A percentile compares a stretch with the other conserved stretches of the same genome.
Evolutionary conservation across 1,284 basidiomycete species (phyloP).

Genomic region (Papiliotrema flavescens): DNA sequence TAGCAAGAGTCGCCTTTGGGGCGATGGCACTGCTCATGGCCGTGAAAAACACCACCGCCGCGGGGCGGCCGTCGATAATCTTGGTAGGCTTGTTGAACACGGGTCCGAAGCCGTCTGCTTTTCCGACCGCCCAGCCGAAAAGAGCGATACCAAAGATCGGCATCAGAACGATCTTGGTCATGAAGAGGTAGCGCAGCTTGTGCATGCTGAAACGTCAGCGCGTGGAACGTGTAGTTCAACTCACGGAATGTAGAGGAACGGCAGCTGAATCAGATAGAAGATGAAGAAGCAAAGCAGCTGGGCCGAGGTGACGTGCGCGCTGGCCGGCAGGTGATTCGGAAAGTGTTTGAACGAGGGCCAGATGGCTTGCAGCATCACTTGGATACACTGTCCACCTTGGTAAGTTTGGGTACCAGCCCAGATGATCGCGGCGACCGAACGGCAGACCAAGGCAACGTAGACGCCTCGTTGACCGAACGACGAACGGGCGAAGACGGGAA

Average conservation of each 20-base stretch:
- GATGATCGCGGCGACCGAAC: slow-evolving; percentile 13
- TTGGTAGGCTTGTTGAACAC: slow-evolving; percentile 8
- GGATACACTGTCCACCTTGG: slow-evolving; percentile 20
- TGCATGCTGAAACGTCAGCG: slow-evolving; percentile 1
- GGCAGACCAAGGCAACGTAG: slow-evolving; percentile 8
- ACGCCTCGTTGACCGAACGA: slow-evolving; percentile 17
- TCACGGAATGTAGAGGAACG: slow-evolving; percentile 10
- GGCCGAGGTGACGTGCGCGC: slow-evolving; percentile 9
- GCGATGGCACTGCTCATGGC: slow-evolving; percentile 12
- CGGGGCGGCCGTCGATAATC: slow-evolving; percentile 5
- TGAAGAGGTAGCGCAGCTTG: slow-evolving; percentile 9
- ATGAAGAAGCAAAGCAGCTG: slow-evolving; percentile 11
- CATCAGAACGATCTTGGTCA: slow-evolving; percentile 10
- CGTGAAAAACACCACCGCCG: slow-evolving; percentile 13
- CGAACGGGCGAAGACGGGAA: slow-evolving; percentile 9
- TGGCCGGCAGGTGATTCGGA: slow-evolving; percentile 17
- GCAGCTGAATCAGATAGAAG: slow-evolving; percentile 11
- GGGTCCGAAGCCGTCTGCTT: slow-evolving; percentile 14
- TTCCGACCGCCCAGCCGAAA: slow-evolving; percentile 13
- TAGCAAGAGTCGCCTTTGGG: slow-evolving; percentile 10
- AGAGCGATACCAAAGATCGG: slow-evolving; percentile 13
- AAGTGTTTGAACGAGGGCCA: slow-evolving; percentile 24
- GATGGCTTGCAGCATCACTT: slow-evolving; percentile 15
- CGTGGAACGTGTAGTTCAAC: neutral
- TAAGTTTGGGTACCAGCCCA: slow-evolving; percentile 20